Conservation (phyloP, 164 flowering plant genomes). For the Amborella trichopoda region DNA sequence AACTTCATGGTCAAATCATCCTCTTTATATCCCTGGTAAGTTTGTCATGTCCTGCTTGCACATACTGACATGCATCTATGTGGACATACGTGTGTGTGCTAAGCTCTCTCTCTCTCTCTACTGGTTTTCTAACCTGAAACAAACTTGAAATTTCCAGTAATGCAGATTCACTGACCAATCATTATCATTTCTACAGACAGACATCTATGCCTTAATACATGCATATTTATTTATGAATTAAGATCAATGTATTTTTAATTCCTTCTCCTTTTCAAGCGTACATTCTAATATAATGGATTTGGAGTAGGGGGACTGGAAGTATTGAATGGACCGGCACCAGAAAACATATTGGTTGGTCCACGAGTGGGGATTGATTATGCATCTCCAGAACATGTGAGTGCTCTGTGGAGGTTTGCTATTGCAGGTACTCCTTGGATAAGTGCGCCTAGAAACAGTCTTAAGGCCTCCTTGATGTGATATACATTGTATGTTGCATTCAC, state of each 20-base stretch:
- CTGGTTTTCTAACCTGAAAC: no score
- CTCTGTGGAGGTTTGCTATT: conserved; percentile 89
- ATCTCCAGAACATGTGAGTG: conserved; percentile 68
- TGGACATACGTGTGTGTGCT: no score
- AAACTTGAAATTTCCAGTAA: no score
- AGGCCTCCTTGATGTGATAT: conserved; percentile 19
- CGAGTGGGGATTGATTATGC: conserved; percentile 99
- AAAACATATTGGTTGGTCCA: conserved; percentile 67
- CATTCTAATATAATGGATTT: conserved; percentile 3
- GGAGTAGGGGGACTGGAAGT: conserved; percentile 80
- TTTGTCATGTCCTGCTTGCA: not conserved
- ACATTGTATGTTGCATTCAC: not conserved
- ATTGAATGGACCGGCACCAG: conserved; percentile 87
- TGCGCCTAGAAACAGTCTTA: conserved; percentile 86
- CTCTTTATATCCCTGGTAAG: conserved; percentile 67
- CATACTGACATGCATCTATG: no score
- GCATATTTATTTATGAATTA: not conserved
- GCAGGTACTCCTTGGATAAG: conserved; percentile 90
- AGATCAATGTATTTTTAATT: not conserved
- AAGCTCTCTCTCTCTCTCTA: no score
- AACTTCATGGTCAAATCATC: conserved; percentile 85
- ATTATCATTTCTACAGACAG: no score
- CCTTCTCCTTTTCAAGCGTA: not conserved
- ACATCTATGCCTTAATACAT: no score
- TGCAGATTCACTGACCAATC: no score